phyloP scores from a whole-genome alignment of 352 stramenopile genomes.

The Aphanomyces stellatus region DNA sequence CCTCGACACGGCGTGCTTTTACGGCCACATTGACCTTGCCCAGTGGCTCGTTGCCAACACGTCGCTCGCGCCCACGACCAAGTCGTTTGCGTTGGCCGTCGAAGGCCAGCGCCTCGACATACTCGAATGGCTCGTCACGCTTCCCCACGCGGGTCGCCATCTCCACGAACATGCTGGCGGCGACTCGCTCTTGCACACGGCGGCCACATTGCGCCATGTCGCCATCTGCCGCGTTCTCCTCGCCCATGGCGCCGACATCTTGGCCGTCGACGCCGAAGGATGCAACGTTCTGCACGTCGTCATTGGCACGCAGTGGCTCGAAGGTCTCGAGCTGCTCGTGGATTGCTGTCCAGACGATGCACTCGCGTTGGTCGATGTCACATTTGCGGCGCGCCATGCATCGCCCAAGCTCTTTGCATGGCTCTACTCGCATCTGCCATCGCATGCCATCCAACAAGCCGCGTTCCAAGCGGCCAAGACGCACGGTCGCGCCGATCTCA shows the following conservation, averaged over 20 bases:
- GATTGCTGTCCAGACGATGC: not conserved
- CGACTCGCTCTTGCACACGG: conserved; percentile 9
- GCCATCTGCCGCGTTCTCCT: not conserved
- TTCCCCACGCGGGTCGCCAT: no score
- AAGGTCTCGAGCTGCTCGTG: not conserved
- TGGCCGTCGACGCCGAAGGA: not conserved
- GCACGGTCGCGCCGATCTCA: not conserved
- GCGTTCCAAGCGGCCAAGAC: not conserved
- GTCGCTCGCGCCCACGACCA: not conserved
- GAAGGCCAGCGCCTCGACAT: not conserved
- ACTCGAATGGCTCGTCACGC: not conserved
- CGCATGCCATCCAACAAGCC: not conserved
- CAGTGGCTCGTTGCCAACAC: not conserved
- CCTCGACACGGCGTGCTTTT: not conserved
- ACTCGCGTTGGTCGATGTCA: not conserved
- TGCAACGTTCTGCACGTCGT: not conserved
- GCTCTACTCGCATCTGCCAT: not conserved
- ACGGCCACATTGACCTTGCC: not conserved
- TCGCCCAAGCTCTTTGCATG: not conserved
- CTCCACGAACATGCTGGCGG: no score
- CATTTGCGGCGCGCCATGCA: not conserved
- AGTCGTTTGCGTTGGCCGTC: not conserved
- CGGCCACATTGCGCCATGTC: not conserved
- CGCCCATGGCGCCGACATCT: not conserved
- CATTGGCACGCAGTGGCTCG: not conserved